A percentile compares a stretch with the other conserved stretches of the same genome.
Conservation (phyloP, 164 flowering plant genomes). For the Nelumbo lutea region DNA sequence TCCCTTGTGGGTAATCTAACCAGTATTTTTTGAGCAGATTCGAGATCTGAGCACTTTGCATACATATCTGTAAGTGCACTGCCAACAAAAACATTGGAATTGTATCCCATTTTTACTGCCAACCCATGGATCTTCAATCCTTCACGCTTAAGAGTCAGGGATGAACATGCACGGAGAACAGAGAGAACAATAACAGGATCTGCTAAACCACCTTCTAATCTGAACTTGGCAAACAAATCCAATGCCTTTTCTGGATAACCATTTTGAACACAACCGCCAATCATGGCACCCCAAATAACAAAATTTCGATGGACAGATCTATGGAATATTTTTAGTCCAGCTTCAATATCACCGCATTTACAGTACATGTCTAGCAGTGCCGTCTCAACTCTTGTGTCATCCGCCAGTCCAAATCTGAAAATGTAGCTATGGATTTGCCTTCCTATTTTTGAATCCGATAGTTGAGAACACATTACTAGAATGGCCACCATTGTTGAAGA, state of each 20-base stretch:
- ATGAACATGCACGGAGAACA: conserved; percentile 46
- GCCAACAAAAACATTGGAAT: conserved; percentile 34
- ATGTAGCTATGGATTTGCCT: conserved; percentile 26
- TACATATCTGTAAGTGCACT: conserved; percentile 41
- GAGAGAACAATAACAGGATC: conserved; percentile 34
- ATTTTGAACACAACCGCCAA: conserved; percentile 28
- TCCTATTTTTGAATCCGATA: conserved; percentile 23
- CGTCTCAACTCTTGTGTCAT: conserved; percentile 23
- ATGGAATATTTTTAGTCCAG: conserved; percentile 20
- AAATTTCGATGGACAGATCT: conserved; percentile 8
- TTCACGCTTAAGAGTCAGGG: conserved; percentile 15
- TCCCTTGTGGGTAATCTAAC: conserved; percentile 25
- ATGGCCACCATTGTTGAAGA: conserved; percentile 35
- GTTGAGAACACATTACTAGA: conserved; percentile 31
- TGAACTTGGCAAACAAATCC: conserved; percentile 23
- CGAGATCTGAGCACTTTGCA: conserved; percentile 34
- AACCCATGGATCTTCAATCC: conserved; percentile 41
- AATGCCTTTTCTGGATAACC: conserved; percentile 21
- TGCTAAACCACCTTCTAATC: conserved; percentile 18
- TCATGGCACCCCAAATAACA: conserved; percentile 33
- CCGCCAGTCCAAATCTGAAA: conserved; percentile 16
- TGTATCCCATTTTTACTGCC: conserved; percentile 30
- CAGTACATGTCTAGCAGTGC: conserved; percentile 43
- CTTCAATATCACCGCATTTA: conserved; percentile 25
- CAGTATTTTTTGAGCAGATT: conserved; percentile 27